A percentile compares a stretch with the other conserved stretches of the same genome.
phyloP scores from a whole-genome alignment of 1,284 basidiomycete genomes.

The Ceratobasidium sp. region DNA sequence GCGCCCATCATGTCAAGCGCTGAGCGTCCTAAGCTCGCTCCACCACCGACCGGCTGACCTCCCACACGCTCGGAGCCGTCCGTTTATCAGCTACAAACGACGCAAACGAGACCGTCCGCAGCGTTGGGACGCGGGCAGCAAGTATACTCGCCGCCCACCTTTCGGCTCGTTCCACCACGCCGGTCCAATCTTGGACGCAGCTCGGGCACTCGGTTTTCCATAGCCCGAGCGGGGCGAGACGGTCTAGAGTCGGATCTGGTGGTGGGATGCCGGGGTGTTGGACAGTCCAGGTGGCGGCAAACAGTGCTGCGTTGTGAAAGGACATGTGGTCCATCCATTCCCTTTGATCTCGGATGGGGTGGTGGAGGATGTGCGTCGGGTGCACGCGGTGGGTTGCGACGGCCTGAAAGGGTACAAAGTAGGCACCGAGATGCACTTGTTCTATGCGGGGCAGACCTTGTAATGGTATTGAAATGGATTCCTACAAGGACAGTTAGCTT shows the following conservation, averaged over 20 bases:
- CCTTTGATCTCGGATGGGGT: not conserved
- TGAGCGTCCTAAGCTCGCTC: not conserved
- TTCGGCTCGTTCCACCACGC: not conserved
- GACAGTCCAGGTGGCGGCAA: not conserved
- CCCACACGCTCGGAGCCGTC: conserved; percentile 7
- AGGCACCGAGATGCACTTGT: conserved; percentile 5
- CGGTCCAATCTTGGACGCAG: not conserved
- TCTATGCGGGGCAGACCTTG: not conserved
- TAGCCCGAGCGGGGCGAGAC: not conserved
- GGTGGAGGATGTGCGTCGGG: not conserved
- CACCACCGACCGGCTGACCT: not conserved
- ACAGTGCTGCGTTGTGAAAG: not conserved
- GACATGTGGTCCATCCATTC: not conserved
- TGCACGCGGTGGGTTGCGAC: not conserved
- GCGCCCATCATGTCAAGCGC: not conserved
- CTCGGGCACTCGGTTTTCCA: conserved; percentile 4
- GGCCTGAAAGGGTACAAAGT: not conserved
- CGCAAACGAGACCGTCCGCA: conserved; percentile 16
- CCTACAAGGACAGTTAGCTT: not conserved
- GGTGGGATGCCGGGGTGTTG: not conserved
- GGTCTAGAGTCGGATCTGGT: not conserved
- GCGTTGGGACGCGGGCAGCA: not conserved
- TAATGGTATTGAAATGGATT: not conserved
- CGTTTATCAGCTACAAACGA: not conserved
- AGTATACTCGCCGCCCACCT: conserved; percentile 2